These are phyloP conservation scores for Pseudozyma tsukubaensis DNA, from an alignment of 1,284 basidiomycete species.

Conservation along the genomic window DNA sequence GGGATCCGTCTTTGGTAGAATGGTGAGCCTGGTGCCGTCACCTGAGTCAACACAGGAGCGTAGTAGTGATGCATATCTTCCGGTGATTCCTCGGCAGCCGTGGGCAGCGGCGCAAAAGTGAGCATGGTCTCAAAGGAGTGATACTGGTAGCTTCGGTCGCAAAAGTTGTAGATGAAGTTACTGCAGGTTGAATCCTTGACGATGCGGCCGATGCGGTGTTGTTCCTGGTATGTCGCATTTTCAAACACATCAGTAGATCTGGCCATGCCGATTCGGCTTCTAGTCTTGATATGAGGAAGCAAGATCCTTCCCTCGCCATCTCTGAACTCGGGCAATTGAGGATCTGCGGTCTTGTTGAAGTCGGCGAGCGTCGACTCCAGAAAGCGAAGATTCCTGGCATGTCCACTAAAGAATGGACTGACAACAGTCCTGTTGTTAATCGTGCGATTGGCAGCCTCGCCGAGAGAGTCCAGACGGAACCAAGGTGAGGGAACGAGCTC, in stretches of 20 bases:
- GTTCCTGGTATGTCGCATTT: background rate
- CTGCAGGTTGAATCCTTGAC: background rate
- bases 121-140: constrained; percentile 25
- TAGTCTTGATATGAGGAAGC: constrained; percentile 17
- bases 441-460: background rate
- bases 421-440: background rate
- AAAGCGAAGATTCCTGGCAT: constrained; percentile 12
- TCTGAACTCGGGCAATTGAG: constrained; percentile 10
- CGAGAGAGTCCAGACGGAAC: constrained; percentile 4
- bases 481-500: constrained; percentile 23
- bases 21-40: background rate
- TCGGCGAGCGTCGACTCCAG: constrained; percentile 1
- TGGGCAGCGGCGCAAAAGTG: background rate
- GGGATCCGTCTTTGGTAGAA: constrained; percentile 15
- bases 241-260: constrained; percentile 14
- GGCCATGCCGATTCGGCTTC: constrained; percentile 19
- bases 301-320: constrained; percentile 2
- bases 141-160: constrained; percentile 7
- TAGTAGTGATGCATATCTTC: constrained; percentile 11
- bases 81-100: background rate
- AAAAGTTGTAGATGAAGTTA: background rate
- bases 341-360: background rate
- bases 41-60: constrained; percentile 8
- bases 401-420: constrained; percentile 9
- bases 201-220: background rate